phyloP scores from a whole-genome alignment of 2,329 filamentous ascomycete species.

The Curvularia sp. region DNA sequence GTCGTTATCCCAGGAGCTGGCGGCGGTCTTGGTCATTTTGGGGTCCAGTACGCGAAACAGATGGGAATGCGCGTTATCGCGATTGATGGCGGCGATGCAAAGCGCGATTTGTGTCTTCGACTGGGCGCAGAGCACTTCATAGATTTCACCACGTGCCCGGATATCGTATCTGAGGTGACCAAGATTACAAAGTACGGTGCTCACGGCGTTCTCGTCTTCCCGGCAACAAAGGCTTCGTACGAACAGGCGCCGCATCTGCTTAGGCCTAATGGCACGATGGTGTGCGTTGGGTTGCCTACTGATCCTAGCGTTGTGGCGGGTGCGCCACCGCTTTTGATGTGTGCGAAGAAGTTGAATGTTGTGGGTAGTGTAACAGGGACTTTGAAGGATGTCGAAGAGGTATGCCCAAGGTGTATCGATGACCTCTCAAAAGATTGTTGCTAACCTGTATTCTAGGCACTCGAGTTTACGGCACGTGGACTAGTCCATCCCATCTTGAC shows the following conservation, averaged over 20 bases:
- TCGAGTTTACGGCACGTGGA: slow-evolving; percentile 55
- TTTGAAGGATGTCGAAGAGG: slow-evolving; percentile 54
- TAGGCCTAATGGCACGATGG: slow-evolving; percentile 37
- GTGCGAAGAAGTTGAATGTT: slow-evolving; percentile 52
- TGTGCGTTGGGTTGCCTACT: slow-evolving; percentile 39
- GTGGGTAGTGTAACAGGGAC: slow-evolving; percentile 54
- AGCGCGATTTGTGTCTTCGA: slow-evolving; percentile 54
- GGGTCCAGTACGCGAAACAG: slow-evolving; percentile 53
- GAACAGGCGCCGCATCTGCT: slow-evolving; percentile 40
- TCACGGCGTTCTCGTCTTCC: slow-evolving; percentile 82
- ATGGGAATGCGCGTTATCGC: slow-evolving; percentile 66
- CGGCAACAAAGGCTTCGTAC: slow-evolving; percentile 54
- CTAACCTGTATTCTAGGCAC: slow-evolving; percentile 33
- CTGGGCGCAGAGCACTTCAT: slow-evolving; percentile 64
- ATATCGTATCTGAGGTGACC: slow-evolving; percentile 62
- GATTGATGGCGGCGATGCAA: slow-evolving; percentile 60
- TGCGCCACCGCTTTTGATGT: slow-evolving; percentile 48
- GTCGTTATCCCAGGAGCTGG: slow-evolving; percentile 50
- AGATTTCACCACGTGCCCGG: slow-evolving; percentile 65
- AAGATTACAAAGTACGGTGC: slow-evolving; percentile 67
- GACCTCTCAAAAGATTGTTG: background rate
- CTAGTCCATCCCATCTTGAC: slow-evolving; percentile 52
- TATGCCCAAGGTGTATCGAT: background rate
- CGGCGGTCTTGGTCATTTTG: slow-evolving; percentile 42
- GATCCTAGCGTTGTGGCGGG: slow-evolving; percentile 27